Conservation (phyloP, 1,284 basidiomycete species). For the Cutaneotrichosporon dermatis region DNA sequence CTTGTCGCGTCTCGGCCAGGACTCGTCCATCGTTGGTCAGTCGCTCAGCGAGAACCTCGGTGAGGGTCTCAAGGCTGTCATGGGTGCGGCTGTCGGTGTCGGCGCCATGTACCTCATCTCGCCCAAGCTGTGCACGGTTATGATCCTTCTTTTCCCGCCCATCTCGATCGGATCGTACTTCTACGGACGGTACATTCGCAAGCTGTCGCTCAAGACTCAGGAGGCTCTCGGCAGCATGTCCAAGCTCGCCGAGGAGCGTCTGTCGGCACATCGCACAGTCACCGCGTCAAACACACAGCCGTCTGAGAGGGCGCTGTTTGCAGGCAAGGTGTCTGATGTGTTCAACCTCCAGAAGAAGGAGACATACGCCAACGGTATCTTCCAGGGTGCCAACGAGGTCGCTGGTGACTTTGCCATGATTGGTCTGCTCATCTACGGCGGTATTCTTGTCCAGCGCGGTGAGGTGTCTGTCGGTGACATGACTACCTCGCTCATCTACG, state of each 20-base stretch:
- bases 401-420: slow-evolving; percentile 48
- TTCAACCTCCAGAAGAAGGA: slow-evolving; percentile 45
- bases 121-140: slow-evolving; percentile 41
- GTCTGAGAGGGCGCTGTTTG: slow-evolving; percentile 35
- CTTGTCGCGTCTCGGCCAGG: slow-evolving; percentile 45
- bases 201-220: slow-evolving; percentile 43
- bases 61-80: slow-evolving; percentile 45
- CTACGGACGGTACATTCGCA: slow-evolving; percentile 46
- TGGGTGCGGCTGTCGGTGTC: slow-evolving; percentile 42
- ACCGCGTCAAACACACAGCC: slow-evolving; percentile 45
- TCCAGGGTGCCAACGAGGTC: slow-evolving; percentile 44
- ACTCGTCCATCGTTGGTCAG: slow-evolving; percentile 46
- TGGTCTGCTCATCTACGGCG: slow-evolving; percentile 44
- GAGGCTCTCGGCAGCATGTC: slow-evolving; percentile 47
- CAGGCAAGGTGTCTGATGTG: slow-evolving; percentile 38
- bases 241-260: slow-evolving; percentile 44
- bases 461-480: slow-evolving; percentile 46
- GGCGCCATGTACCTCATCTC: slow-evolving; percentile 47
- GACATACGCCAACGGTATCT: slow-evolving; percentile 46
- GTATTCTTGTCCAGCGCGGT: slow-evolving; percentile 40
- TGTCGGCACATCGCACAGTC: slow-evolving; percentile 45
- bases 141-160: slow-evolving; percentile 45
- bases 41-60: slow-evolving; percentile 44
- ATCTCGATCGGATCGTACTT: slow-evolving; percentile 47
- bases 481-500: slow-evolving; percentile 47